Conservation (phyloP, 495 filamentous ascomycete genomes). For the Penicillium daleae region DNA sequence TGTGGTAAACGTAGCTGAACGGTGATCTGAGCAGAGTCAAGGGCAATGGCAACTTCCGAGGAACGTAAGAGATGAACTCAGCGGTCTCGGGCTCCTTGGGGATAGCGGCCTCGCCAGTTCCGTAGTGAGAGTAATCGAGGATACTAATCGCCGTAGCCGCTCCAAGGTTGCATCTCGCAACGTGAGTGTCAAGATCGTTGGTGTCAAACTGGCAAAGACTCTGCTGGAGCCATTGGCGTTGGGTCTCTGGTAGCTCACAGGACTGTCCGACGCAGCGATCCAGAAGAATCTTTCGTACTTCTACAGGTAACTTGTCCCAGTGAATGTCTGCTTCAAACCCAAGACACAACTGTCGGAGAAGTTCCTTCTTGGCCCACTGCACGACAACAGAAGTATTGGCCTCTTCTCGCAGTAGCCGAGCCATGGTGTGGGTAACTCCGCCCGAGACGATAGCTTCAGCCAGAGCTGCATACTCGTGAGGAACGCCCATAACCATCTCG, state of each 20-base stretch:
- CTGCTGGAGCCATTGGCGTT: constrained; percentile 40
- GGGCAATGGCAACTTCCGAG: constrained; percentile 28
- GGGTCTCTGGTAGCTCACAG: constrained; percentile 30
- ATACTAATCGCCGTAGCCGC: constrained; percentile 43
- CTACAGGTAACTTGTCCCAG: constrained; percentile 46
- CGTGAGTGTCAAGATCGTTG: constrained; percentile 38
- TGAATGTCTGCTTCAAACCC: constrained; percentile 47
- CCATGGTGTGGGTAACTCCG: constrained; percentile 43
- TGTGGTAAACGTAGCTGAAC: constrained; percentile 43
- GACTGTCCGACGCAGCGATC: constrained; percentile 43
- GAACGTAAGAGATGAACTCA: constrained; percentile 39
- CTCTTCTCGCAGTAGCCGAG: constrained; percentile 43
- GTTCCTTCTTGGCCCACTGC: constrained; percentile 49
- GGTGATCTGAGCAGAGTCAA: constrained; percentile 35
- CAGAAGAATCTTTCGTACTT: constrained; percentile 39
- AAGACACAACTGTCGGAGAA: constrained; percentile 47
- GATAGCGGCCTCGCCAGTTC: constrained; percentile 36
- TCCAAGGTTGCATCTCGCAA: constrained; percentile 49
- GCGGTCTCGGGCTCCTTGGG: constrained; percentile 36
- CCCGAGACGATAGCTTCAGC: constrained; percentile 50
- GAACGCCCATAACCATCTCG: constrained; percentile 52
- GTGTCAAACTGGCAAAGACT: constrained; percentile 45
- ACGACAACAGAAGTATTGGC: constrained; percentile 36
- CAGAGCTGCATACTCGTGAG: constrained; percentile 54
- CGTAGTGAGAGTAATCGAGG: constrained; percentile 43